A percentile compares a stretch with the other conserved stretches of the same genome.
Evolutionary conservation across 163 green algal genomes (phyloP).

Genomic region (Chlamydomonas reinhardtii): DNA sequence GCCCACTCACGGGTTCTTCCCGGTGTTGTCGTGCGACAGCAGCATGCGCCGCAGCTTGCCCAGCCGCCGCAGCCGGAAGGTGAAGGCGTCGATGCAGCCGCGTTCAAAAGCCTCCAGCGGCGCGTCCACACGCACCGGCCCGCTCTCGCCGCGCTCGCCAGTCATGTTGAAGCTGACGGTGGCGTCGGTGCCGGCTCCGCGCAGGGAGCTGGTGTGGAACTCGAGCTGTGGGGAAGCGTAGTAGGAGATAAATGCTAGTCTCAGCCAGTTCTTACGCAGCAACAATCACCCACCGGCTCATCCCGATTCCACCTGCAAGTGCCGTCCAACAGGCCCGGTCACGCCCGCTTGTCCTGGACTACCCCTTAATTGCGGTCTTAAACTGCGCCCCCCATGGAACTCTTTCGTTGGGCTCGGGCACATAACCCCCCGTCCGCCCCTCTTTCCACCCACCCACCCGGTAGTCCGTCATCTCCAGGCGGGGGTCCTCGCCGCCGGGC

Average conservation of each 20-base stretch:
- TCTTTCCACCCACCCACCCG: slow-evolving; percentile 38
- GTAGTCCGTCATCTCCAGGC: slow-evolving; percentile 59
- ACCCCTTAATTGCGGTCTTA: too few species aligned
- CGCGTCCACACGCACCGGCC: slow-evolving; percentile 43
- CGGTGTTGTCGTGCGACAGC: slow-evolving; percentile 71
- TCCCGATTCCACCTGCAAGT: too few species aligned
- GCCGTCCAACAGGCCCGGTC: too few species aligned
- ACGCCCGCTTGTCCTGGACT: too few species aligned
- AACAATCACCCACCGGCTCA: too few species aligned
- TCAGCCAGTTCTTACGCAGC: too few species aligned
- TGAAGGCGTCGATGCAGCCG: slow-evolving; percentile 63
- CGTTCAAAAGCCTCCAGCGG: slow-evolving; percentile 67
- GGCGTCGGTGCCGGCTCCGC: slow-evolving; percentile 76
- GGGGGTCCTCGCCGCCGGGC: slow-evolving; percentile 52
- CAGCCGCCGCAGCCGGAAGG: slow-evolving; percentile 58
- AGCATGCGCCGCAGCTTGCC: slow-evolving; percentile 60
- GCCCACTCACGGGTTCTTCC: slow-evolving; percentile 47
- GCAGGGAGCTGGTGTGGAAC: slow-evolving; percentile 64
- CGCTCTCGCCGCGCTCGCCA: slow-evolving; percentile 57
- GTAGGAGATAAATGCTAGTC: neutral
- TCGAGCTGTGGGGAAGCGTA: slow-evolving; percentile 50
- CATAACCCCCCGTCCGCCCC: neutral
- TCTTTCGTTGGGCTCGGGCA: too few species aligned
- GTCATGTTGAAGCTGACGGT: slow-evolving; percentile 60
- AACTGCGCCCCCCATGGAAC: too few species aligned